Conservation (phyloP, 164 flowering plant genomes). For the Cinnamomum chago region DNA sequence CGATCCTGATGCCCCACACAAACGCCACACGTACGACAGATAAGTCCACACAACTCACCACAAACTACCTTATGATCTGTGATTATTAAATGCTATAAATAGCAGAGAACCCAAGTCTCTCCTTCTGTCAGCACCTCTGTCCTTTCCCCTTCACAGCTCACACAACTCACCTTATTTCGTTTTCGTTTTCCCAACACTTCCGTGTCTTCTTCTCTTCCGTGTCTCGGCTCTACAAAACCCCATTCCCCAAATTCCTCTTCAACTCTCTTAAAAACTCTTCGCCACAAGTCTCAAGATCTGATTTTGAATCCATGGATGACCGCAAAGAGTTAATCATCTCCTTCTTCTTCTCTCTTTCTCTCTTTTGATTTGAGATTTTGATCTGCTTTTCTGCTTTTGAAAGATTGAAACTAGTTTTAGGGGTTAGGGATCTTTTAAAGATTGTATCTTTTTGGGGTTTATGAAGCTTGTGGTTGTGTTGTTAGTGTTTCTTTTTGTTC, state of each 20-base stretch:
- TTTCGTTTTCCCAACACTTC: not conserved
- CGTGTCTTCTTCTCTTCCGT: not conserved
- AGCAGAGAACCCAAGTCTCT: not conserved
- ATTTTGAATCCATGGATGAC: conserved; percentile 13
- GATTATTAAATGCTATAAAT: too few relatives aligned
- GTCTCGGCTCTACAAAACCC: too few relatives aligned
- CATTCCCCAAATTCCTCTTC: not conserved
- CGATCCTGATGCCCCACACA: too few relatives aligned
- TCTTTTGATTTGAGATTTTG: not conserved
- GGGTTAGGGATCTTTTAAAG: not conserved
- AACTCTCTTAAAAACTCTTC: not conserved
- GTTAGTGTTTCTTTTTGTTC: not conserved
- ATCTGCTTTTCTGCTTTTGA: not conserved
- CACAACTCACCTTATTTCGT: not conserved
- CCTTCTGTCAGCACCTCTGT: not conserved
- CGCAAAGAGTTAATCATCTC: conserved; percentile 16
- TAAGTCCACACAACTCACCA: too few relatives aligned
- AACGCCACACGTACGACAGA: too few relatives aligned
- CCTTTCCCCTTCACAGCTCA: not conserved
- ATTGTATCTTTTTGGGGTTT: not conserved
- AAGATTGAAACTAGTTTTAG: not conserved
- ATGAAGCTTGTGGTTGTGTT: not conserved
- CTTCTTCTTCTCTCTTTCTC: not conserved
- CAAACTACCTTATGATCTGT: too few relatives aligned
- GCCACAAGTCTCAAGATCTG: not conserved